phyloP scores from a whole-genome alignment of 1,139 yeast species.

The Arxiozyma heterogenica region DNA sequence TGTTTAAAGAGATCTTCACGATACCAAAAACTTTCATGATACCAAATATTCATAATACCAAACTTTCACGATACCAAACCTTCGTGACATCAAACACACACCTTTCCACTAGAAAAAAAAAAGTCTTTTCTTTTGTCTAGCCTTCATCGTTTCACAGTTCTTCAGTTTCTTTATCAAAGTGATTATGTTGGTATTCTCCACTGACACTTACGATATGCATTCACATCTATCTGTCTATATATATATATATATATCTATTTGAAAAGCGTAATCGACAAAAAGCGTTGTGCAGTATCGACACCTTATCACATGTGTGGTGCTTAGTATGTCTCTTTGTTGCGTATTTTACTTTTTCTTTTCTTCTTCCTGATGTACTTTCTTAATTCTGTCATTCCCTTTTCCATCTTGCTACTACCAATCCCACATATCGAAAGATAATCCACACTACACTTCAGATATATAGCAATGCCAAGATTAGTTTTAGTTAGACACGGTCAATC shows the following conservation, averaged over 20 bases:
- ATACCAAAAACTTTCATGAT: too few species aligned
- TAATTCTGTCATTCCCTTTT: too few species aligned
- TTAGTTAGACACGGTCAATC: conserved; percentile 97
- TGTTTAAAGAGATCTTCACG: too few species aligned
- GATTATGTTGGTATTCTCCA: neutral
- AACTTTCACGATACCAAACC: neutral
- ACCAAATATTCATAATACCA: neutral
- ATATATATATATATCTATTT: too few species aligned
- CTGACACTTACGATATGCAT: neutral
- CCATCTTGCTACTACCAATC: too few species aligned
- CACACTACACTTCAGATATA: neutral
- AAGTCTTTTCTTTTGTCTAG: too few species aligned
- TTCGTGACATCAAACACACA: neutral
- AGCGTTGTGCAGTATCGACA: neutral
- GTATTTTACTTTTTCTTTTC: neutral
- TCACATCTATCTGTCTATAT: too few species aligned
- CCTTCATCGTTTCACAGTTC: too few species aligned
- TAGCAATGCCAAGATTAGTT: conserved; percentile 55
- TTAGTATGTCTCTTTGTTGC: neutral
- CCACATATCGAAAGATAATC: neutral
- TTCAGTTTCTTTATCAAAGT: too few species aligned
- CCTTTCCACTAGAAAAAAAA: neutral
- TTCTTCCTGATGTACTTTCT: neutral
- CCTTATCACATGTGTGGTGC: neutral
- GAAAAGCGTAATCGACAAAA: too few species aligned